Evolutionary conservation across 23 red algal species (phyloP), one percentile per base, ranked within the genome.

Genomic region (Gracilaria gracilis): DNA sequence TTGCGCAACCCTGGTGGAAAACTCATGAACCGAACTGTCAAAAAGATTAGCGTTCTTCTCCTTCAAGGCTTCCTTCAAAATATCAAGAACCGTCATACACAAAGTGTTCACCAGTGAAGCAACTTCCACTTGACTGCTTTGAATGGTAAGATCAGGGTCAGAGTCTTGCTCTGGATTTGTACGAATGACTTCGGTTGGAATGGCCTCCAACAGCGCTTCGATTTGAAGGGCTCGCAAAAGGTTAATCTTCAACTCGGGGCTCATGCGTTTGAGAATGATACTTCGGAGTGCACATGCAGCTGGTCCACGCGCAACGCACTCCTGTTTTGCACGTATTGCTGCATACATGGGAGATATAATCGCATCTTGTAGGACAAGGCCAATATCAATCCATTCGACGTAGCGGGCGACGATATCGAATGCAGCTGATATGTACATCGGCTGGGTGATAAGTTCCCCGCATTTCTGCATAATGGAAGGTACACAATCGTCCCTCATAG

Each of bases 311-410:
- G 73, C 51, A 34, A 27, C 11, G 44, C 61, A 81, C 33, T 64
- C 35, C 49, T 61, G 57, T 44, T 79, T 39, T 21, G 81, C 70
- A 1, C 66, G 79, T 42, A 98, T 82, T 48, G 88, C 82, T 2
- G 76, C 44, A 46, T 90, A 95, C 46, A 98, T 85, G 17, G 89
- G 61, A 0, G 50, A 34, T 9, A 98, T 47, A 37, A 94, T 79
- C 27, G 61, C 35, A 21, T 88, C 38, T 36, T 81, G 58, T 37
- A 71, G 62, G 13, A 98, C 48, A 72, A 98, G 84, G 33, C 62
- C 77, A 57, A 98, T 98, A 72, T 98, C 95, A 35, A 98, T 75
- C 95, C 95, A 98, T 58, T 98, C 88, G 20, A 88, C 79, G 64
- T 94, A 98, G 31, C 95, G 80, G 17, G 85, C 72, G 61, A 93